phyloP scores from a whole-genome alignment of 495 filamentous ascomycete genomes.

The Apodospora peruviana region DNA sequence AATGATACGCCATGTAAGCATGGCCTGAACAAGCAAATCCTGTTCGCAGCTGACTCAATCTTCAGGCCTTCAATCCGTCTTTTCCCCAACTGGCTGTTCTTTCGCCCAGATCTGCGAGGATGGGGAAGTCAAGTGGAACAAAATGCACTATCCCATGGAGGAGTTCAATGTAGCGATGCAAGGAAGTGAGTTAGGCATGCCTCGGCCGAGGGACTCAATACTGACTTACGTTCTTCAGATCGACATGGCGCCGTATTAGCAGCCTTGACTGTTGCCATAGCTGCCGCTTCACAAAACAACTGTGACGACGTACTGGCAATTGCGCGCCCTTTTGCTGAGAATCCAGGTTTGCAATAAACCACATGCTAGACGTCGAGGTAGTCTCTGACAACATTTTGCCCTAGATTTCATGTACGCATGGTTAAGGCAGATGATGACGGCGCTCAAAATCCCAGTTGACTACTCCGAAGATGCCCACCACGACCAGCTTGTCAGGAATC shows the following conservation, averaged over 20 bases:
- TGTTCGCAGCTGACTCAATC: slow-evolving; percentile 12
- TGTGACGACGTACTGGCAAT: slow-evolving; percentile 74
- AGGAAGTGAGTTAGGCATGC: slow-evolving; percentile 39
- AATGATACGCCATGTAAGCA: slow-evolving; percentile 43
- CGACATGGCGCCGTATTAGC: slow-evolving; percentile 37
- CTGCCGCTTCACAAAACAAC: slow-evolving; percentile 48
- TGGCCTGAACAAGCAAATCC: slow-evolving; percentile 18
- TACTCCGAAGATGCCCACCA: slow-evolving; percentile 63
- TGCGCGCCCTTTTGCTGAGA: slow-evolving; percentile 45
- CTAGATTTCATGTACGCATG: slow-evolving; percentile 46
- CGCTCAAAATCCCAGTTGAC: slow-evolving; percentile 62
- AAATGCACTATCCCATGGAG: slow-evolving; percentile 50
- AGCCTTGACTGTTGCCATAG: slow-evolving; percentile 32
- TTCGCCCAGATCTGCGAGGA: slow-evolving; percentile 60
- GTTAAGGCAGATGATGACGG: slow-evolving; percentile 59
- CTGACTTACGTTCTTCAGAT: slow-evolving; percentile 14
- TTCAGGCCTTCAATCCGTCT: slow-evolving; percentile 57
- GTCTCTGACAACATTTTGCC: slow-evolving; percentile 28
- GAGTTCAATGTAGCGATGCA: slow-evolving; percentile 34
- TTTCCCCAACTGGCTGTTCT: slow-evolving; percentile 71
- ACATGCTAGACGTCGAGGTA: neutral
- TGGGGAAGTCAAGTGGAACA: slow-evolving; percentile 56
- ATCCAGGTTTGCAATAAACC: slow-evolving; percentile 17
- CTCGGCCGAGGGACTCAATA: too few relatives aligned
- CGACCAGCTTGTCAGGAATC: slow-evolving; percentile 64